Percentiles rank a stretch among this genome's conserved stretches.
These are phyloP conservation scores for Sechiopsis laciniata DNA, from an alignment of 306 rosid species.

Conservation along the genomic window DNA sequence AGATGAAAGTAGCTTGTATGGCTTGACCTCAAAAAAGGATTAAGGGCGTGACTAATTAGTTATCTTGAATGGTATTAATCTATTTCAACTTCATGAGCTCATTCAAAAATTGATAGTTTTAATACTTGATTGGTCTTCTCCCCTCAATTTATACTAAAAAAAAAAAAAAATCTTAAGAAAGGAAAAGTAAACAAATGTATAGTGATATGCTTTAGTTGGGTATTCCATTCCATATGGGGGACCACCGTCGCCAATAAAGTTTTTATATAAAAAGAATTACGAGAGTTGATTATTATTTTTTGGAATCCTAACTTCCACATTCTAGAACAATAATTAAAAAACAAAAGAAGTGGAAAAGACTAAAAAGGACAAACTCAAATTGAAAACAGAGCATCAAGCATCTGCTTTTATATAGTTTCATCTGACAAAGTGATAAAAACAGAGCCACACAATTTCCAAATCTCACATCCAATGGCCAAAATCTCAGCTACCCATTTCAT, in stretches of 20 bases:
- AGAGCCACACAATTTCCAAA: background rate
- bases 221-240: background rate
- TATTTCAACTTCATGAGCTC: too few species aligned
- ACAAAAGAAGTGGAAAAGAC: background rate
- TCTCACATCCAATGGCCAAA: constrained; percentile 22
- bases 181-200: too few species aligned
- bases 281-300: background rate
- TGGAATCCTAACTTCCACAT: background rate
- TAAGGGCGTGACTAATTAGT: too few species aligned
- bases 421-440: too few species aligned
- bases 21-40: too few species aligned
- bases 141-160: too few species aligned
- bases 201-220: too few species aligned
- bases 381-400: background rate
- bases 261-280: background rate
- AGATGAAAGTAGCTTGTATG: too few species aligned
- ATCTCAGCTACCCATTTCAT: constrained; percentile 13
- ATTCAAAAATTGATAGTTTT: too few species aligned
- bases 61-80: too few species aligned
- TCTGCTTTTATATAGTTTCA: background rate
- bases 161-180: too few species aligned
- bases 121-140: too few species aligned
- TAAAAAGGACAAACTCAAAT: background rate
- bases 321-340: background rate
- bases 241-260: background rate